These are phyloP conservation scores for Mortierella sp. DNA, from an alignment of 371 early-diverging fungal species.

Conservation along the genomic window DNA sequence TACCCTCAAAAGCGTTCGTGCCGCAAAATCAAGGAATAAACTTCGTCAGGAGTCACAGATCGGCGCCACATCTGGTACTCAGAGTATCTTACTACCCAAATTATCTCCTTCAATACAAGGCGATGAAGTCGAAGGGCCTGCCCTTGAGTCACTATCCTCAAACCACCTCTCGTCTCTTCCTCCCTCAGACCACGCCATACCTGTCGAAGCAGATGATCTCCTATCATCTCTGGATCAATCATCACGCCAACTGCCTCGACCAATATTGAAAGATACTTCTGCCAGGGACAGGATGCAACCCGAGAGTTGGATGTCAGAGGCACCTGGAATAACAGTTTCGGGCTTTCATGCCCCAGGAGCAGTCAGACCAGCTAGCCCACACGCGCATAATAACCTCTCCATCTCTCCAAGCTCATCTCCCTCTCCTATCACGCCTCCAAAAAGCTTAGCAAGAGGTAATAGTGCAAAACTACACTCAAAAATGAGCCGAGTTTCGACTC, in stretches of 20 bases:
- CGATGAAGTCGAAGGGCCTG: not conserved
- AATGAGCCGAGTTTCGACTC: constrained; percentile 20
- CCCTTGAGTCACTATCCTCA: constrained; percentile 7
- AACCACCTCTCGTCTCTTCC: not conserved
- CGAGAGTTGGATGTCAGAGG: constrained; percentile 53
- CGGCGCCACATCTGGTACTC: constrained; percentile 27
- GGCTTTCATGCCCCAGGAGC: not conserved
- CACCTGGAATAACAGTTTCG: constrained; percentile 24
- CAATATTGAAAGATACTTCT: constrained; percentile 50
- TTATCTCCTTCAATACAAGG: constrained; percentile 1
- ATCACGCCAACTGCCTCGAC: constrained; percentile 35
- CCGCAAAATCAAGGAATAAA: constrained; percentile 42
- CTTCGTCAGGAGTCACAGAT: constrained; percentile 41
- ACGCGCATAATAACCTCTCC: not conserved
- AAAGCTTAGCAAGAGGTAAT: constrained; percentile 45
- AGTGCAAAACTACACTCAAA: constrained; percentile 45
- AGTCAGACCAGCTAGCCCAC: constrained; percentile 10
- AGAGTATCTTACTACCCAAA: constrained; percentile 32
- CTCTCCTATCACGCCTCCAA: constrained; percentile 39
- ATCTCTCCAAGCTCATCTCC: constrained; percentile 9
- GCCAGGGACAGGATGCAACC: constrained; percentile 37
- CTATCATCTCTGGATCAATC: constrained; percentile 3
- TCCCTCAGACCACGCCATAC: not conserved
- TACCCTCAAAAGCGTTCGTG: constrained; percentile 37
- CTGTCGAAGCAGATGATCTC: not conserved